Base-by-base conservation (phyloP, 257 asterid genomes). In the Fraxinus anomala region DNA sequence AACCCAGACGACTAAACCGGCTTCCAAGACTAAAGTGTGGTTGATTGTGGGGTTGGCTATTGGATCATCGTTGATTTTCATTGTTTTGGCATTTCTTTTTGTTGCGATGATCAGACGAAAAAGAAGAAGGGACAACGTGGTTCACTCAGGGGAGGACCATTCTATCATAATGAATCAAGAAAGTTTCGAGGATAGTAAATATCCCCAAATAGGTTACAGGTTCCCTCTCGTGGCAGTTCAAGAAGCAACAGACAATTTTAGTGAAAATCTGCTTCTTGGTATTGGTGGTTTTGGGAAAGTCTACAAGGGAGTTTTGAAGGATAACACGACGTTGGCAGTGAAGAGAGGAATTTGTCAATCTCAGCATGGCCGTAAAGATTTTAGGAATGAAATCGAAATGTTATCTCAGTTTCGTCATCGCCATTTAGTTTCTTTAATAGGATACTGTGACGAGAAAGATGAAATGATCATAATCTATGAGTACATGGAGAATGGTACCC, bases 381-480 rank as follows among this genome's bases (percentile, higher is more conserved):
- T 89, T 82, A 76, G 85, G 67, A 86, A 89, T 28, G 91, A 89
- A 81, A 84, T 87, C 10, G 91, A 86, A 85, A 84, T 68, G 73
- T 34, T 68, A 16, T 68, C 73, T 68, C 73, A 68, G 17, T 68
- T 31, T 26, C 68, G 76, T 16, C 76, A 73, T 42, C 76, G 76
- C 76, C 76, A 73, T 54, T 73, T 73, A 34, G 76, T 73, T 16
- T 74, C 83, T 1, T 37, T 80, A 63, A 80, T 80, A 8, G 83
- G 83, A 59, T 80, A 74, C 63, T 80, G 83, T 33, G 76, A 74
- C 19, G 90, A 89, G 14, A 88, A 63, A 83, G 83, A 76, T 1
- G 93, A 89, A 82, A 88, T 84, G 91, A 89, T 89, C 54, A 84
- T 89, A 1, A 90, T 89, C 7, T 88, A 89, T 51, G 94, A 89